Evolutionary conservation across 345 rosid genomes (phyloP), one percentile per base, ranked within the genome.

Genomic region (Sonneratia alba): DNA sequence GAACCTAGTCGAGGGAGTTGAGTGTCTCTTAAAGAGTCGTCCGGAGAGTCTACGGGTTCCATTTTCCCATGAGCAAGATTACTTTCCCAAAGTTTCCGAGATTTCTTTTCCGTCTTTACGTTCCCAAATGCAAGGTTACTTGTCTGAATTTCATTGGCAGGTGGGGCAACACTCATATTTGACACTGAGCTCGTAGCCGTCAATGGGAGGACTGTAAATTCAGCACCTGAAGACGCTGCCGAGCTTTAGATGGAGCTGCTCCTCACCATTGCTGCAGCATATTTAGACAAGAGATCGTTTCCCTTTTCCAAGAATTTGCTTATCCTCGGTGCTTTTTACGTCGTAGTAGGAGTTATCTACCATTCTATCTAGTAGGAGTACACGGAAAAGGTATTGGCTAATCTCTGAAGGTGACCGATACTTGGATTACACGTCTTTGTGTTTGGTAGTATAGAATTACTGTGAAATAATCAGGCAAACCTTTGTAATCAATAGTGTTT

Each of bases 161-260:
- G 98, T 73, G 98, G 96, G 64, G 97, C 97, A 6, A 91, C 98
- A 32, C 82, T 94, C 18, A 77, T 93, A 74, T 93, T 93, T 66
- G 97, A 91, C 76, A 88, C 98, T 0, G 95, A 91, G 90, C 91
- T 94, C 71, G 92, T 91, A 49, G 84, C 92, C 3, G 96, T 94
- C 74, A 94, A 89, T 66, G 97, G 90, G 38, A 84, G 85, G 79
- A 24, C 91, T 37, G 75, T 87, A 11, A 68, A 76, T 32, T 61
- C 68, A 16, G 24, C 56, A 42, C 83, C 85, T 48, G 91, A 65
- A 13, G 27, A 71, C 37, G 59, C 67, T 34, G 72, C 73, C 51
- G 91, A 87, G 75, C 83, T 89, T 42, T 87, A 84, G 76, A 74
- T 42, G 59, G 53, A 48, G 14, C 55, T 47, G 51, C 51, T 9